Base-by-base conservation (phyloP, 179 eudicot species). In the Spinacia oleracea region DNA sequence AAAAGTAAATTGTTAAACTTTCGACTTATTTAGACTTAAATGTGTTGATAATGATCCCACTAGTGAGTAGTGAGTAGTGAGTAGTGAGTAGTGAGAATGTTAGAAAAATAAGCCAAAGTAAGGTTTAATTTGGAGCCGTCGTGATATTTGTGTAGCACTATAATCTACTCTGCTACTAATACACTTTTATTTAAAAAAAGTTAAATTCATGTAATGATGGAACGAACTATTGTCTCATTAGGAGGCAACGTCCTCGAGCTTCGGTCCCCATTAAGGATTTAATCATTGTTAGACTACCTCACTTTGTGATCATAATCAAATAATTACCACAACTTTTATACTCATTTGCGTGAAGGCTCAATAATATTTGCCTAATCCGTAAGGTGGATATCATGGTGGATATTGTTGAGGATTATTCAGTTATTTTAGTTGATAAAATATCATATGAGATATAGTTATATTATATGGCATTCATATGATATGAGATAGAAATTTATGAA, bases 251-350 rank as follows among this genome's bases (percentile, higher is more conserved):
- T 42, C 67, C 80, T 77, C 74, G 80, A 77, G 80, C 80, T 35
- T 69, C 72, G 80, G 69, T 77, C 80, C 80, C 80, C 74, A 77
- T 77, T 77, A 69, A 38, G 55, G 21, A 35, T 7, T 27, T 68
- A 23, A 53, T 77, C 43, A 77, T 77, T 23, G 35, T 77, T 32
- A 15, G 21, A 46, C 45, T 21, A 64, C 79, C 50, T 77, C 38
- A 51, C 15, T 66, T 51, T 35, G 46, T 23, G 43, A 9, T 42
- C 42, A 42, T 69, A 10, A 0, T n/a, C 9, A 10, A 40, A n/a
- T 69, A 42, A 42, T 69, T 43, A n/a, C 1, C 1, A 38, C 45
- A 3, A 40, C 23, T 40, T 66, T 23, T n/a, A 38, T 20, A 31
- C 10, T 69, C 8, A 43, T 69, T 18, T 67, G 48, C 48, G 23